These are phyloP conservation scores for Kwoniella bestiolae DNA, from an alignment of 768 basidiomycete species.

Conservation along the genomic window DNA sequence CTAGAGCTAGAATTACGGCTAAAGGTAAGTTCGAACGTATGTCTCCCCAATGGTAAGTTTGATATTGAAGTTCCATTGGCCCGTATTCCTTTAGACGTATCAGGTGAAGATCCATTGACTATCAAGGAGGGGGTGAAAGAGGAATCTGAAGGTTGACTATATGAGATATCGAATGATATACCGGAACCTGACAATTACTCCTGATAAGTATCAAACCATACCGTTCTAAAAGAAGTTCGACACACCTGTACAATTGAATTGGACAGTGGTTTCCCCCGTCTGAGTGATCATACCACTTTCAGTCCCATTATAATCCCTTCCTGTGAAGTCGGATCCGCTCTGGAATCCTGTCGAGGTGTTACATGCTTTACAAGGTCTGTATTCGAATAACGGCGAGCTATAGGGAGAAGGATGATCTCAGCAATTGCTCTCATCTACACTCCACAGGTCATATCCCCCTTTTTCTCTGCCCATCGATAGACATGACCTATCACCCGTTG, in stretches of 20 bases:
- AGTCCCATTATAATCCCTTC: slow-evolving; percentile 8
- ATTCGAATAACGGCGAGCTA: slow-evolving; percentile 41
- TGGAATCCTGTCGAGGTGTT: slow-evolving; percentile 11
- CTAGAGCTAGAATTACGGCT: not conserved
- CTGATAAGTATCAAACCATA: too few relatives aligned
- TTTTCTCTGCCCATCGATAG: not conserved
- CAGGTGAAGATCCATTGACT: slow-evolving; percentile 18
- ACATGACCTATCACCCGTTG: too few relatives aligned
- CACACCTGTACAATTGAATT: slow-evolving; percentile 42
- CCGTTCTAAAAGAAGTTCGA: too few relatives aligned
- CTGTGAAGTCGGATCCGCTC: not conserved
- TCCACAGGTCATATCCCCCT: not conserved
- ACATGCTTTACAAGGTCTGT: slow-evolving; percentile 36
- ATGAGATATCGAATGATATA: slow-evolving; percentile 16
- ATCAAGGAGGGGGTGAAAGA: slow-evolving; percentile 7
- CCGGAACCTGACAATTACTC: slow-evolving; percentile 15
- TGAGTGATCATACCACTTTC: slow-evolving; percentile 27
- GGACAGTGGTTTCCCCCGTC: slow-evolving; percentile 15
- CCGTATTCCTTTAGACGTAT: not conserved
- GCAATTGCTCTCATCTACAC: not conserved
- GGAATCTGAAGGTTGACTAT: not conserved
- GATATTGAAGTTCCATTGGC: slow-evolving; percentile 13
- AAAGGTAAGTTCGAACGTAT: slow-evolving; percentile 23
- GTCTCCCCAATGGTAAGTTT: slow-evolving; percentile 30
- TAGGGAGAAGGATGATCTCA: not conserved